Conservation (phyloP, 805 yeast species). For the Candida hungchunana region DNA sequence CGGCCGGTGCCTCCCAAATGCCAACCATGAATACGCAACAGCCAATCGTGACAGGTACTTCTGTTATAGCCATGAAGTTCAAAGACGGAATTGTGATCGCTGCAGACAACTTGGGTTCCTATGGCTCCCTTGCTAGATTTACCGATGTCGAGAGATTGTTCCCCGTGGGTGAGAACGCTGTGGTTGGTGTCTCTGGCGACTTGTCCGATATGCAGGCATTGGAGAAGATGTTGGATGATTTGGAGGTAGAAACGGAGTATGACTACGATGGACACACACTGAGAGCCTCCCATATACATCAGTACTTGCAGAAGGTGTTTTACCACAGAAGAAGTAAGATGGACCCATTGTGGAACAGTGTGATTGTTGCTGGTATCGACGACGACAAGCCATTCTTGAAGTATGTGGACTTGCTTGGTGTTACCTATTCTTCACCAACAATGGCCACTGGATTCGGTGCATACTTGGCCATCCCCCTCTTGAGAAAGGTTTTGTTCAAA, state of each 20-base stretch:
- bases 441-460: conserved; percentile 97
- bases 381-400: conserved; percentile 70
- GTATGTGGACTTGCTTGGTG: conserved; percentile 90
- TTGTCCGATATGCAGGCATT: conserved; percentile 88
- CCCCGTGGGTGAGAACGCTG: conserved; percentile 78
- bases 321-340: conserved; percentile 86
- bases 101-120: conserved; percentile 90
- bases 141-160: conserved; percentile 80
- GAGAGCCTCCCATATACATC: conserved; percentile 85
- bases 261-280: conserved; percentile 65
- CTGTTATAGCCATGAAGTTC: conserved; percentile 88
- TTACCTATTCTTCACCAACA: conserved; percentile 80
- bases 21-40: conserved; percentile 87
- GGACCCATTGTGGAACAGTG: conserved; percentile 96
- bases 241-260: conserved; percentile 75
- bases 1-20: conserved; percentile 20
- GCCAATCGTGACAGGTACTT: conserved; percentile 95
- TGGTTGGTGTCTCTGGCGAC: conserved; percentile 94
- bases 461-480: conserved; percentile 86
- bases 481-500: conserved; percentile 76
- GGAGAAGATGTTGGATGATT: conserved; percentile 67
- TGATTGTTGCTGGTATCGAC: conserved; percentile 86
- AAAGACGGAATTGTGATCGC: conserved; percentile 89
- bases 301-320: conserved; percentile 78
- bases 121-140: conserved; percentile 89